Conservation (phyloP, 148 eudicot genomes). For the Cornus kousa region DNA sequence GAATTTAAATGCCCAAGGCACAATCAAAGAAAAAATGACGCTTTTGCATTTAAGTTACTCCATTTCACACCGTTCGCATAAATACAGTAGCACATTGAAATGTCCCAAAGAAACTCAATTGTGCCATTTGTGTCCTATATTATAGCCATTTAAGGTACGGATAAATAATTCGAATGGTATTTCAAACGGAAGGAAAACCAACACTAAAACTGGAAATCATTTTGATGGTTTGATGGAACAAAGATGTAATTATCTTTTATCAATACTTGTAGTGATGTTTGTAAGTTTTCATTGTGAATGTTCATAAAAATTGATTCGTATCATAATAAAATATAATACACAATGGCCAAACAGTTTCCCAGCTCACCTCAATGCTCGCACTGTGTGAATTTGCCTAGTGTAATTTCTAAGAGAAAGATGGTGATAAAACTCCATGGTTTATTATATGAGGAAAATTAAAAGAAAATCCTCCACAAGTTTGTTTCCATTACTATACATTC, state of each 20-base stretch:
- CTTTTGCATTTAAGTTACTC: not conserved
- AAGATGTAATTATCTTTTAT: not conserved
- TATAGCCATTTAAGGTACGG: not conserved
- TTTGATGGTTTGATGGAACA: not conserved
- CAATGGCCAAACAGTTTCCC: not conserved
- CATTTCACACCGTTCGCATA: not conserved
- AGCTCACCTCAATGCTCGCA: not conserved
- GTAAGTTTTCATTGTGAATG: not conserved
- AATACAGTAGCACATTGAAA: not conserved
- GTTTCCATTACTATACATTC: not conserved
- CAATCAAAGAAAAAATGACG: not conserved
- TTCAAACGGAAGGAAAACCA: not conserved
- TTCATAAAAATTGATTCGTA: not conserved
- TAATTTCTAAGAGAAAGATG: not conserved
- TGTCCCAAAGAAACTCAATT: not conserved
- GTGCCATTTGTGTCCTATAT: not conserved
- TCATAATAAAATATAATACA: not conserved
- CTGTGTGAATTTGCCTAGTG: not conserved
- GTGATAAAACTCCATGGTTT: not conserved
- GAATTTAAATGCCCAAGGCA: not conserved
- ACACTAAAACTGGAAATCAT: not conserved
- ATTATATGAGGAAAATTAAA: not conserved
- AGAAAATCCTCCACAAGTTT: not conserved
- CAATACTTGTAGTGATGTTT: not conserved
- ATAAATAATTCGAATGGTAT: not conserved